Evolutionary conservation across 1,139 yeast genomes (phyloP).

Genomic region (Blastobotrys arbuscula): DNA sequence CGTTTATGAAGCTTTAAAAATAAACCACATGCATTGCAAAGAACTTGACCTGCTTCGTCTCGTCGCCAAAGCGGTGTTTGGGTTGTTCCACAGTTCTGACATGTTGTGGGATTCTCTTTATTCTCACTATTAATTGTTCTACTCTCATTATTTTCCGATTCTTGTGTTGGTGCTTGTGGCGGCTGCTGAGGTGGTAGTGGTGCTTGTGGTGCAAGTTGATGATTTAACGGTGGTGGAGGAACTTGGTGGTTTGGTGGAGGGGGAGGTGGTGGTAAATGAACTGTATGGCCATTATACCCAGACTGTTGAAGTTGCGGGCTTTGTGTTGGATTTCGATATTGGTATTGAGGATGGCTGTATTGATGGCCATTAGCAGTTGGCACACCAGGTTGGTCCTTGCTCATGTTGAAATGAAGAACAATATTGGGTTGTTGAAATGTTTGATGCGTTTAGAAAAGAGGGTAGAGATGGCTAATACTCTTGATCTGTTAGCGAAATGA

Average conservation of each 20-base stretch:
- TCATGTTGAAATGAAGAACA: too few relatives aligned
- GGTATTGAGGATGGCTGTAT: too few relatives aligned
- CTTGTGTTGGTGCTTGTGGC: neutral
- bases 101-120: conserved; percentile 44
- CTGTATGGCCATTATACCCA: too few relatives aligned
- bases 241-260: neutral
- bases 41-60: conserved; percentile 86
- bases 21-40: conserved; percentile 91
- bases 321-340: too few relatives aligned
- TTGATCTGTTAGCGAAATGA: too few relatives aligned
- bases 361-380: too few relatives aligned
- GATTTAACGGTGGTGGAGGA: neutral
- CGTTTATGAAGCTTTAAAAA: conserved; percentile 86
- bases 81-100: conserved; percentile 85
- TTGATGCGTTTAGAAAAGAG: too few relatives aligned
- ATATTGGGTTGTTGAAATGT: too few relatives aligned
- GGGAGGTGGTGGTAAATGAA: neutral
- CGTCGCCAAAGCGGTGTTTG: conserved; percentile 94
- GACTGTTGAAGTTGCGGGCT: too few relatives aligned
- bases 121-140: neutral
- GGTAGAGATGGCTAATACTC: too few relatives aligned
- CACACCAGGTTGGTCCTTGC: too few relatives aligned
- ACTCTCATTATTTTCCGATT: neutral
- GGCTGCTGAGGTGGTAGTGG: neutral
- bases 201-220: neutral